Base-by-base conservation (phyloP, 2,329 filamentous ascomycete genomes). In the Gaeumannomyces sp. region DNA sequence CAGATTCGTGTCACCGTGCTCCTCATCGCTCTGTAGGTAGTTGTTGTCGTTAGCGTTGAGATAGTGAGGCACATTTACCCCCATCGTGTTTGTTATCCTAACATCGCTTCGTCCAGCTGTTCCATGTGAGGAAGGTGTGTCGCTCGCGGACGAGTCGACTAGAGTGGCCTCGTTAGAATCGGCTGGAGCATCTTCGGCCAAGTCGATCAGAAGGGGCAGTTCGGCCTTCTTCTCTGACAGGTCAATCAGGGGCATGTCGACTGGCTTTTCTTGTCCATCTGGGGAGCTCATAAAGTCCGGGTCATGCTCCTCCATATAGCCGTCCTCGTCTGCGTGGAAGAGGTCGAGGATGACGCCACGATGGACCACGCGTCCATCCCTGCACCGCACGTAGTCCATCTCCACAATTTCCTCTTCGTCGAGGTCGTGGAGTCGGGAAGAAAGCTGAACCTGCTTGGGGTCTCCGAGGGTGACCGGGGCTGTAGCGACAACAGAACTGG, bases 331-430 rank as follows among this genome's bases (percentile, higher is more conserved):
- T 1, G 71, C 70, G 29, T 66, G 65, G 62, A 75, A 74, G 1
- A 75, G 66, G 25, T 70, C 68, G 2, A 75, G 60, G n/a, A 74
- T 66, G 64, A 74, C 69, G 10, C 75, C 75, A 6, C 72, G 73
- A 62, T 76, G 75, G 6, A 75, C 69, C 7, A 74, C 62, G 29
- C 71, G 71, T 0, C 74, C 75, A 56, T 72, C 71, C 3, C 60
- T 67, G 4, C 69, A 72, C 33, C 67, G 68, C 4, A 66, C 69
- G 57, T 71, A 73, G 19, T 71, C 70, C 65, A 72, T 71, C 4
- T 64, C 64, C 31, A 62, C 50, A 5, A 72, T 62, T 8, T 72
- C 67, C 2, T 63, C 61, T 7, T 66, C 60, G 1, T 53, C 61
- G 22, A 64, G 62, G n/a, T 53, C 57, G 8, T 27, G 25, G 25